Percentiles rank a stretch among this genome's conserved stretches.
Conservation (phyloP, 441 rosid genomes). For the Gossypium gossypioides region DNA sequence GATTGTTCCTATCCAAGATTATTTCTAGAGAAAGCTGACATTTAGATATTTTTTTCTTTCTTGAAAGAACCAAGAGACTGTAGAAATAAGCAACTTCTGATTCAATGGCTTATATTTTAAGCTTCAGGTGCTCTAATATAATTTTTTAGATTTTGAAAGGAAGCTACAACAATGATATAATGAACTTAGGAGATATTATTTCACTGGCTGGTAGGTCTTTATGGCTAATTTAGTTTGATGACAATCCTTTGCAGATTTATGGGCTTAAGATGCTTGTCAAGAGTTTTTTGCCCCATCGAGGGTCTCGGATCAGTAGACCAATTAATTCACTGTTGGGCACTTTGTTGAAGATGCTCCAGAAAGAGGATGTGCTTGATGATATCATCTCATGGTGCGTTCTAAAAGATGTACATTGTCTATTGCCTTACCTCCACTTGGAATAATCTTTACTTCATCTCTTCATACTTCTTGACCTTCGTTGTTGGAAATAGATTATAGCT, state of each 20-base stretch:
- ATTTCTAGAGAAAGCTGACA: neutral
- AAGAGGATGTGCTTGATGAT: slow-evolving; percentile 29
- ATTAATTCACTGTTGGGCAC: slow-evolving; percentile 45
- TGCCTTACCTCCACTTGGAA: slow-evolving; percentile 2
- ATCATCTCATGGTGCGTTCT: slow-evolving; percentile 38
- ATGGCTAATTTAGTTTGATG: slow-evolving; percentile 5
- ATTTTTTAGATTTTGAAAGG: neutral
- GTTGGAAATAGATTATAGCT: slow-evolving; percentile 2
- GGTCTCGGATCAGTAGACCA: slow-evolving; percentile 38
- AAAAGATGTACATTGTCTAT: slow-evolving; percentile 5
- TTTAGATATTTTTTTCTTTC: neutral
- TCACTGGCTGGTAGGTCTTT: slow-evolving; percentile 1
- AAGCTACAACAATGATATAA: neutral
- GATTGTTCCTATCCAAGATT: neutral
- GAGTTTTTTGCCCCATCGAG: slow-evolving; percentile 70
- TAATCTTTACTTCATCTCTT: neutral
- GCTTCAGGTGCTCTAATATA: neutral
- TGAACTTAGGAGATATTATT: neutral
- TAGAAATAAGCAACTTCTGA: neutral
- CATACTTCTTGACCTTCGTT: slow-evolving; percentile 1
- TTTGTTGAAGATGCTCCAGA: slow-evolving; percentile 54
- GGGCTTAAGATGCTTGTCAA: slow-evolving; percentile 79
- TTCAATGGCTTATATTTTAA: slow-evolving; percentile 3
- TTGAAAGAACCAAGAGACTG: neutral
- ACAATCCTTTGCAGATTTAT: slow-evolving; percentile 54